Percentiles rank a stretch among this genome's conserved stretches.
phyloP scores from a whole-genome alignment of 2,329 filamentous ascomycete genomes.

The Capronia epimyces region DNA sequence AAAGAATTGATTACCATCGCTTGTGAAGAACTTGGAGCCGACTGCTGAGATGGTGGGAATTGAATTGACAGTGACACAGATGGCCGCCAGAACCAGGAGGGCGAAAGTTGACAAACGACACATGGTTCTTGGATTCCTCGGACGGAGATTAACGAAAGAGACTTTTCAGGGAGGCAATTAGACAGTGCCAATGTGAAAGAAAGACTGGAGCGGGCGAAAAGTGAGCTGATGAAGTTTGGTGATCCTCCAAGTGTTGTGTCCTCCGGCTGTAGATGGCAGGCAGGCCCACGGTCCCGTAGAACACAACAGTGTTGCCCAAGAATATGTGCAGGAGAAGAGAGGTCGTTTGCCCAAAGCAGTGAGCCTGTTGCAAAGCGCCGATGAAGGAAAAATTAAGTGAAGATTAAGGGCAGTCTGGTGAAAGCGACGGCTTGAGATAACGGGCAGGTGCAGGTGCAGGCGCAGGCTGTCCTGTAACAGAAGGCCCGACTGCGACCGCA shows the following conservation, averaged over 20 bases:
- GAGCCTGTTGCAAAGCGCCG: neutral
- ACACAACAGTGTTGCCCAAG: conserved; percentile 8
- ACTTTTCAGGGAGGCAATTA: neutral
- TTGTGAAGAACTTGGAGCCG: conserved; percentile 80
- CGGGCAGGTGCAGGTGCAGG: neutral
- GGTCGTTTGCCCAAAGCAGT: conserved; percentile 6
- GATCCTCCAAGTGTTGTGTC: neutral
- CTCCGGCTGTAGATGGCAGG: neutral
- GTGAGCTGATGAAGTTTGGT: neutral
- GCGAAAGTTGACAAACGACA: conserved; percentile 4
- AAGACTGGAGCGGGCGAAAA: neutral
- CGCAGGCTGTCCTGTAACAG: conserved; percentile 4
- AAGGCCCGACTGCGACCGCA: conserved; percentile 10
- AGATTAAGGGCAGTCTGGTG: conserved; percentile 5
- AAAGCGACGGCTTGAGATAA: neutral
- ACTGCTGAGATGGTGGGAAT: conserved; percentile 55
- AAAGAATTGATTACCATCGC: conserved; percentile 74
- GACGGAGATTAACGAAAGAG: neutral
- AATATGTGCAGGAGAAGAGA: conserved; percentile 15
- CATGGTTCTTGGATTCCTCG: conserved; percentile 9
- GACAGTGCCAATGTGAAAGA: neutral
- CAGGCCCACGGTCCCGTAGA: neutral
- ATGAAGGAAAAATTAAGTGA: conserved; percentile 6
- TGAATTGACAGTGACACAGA: conserved; percentile 37
- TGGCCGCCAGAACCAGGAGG: conserved; percentile 15